Evolutionary conservation across 495 filamentous ascomycete genomes (phyloP).

Genomic region (Penicillium pulvis): DNA sequence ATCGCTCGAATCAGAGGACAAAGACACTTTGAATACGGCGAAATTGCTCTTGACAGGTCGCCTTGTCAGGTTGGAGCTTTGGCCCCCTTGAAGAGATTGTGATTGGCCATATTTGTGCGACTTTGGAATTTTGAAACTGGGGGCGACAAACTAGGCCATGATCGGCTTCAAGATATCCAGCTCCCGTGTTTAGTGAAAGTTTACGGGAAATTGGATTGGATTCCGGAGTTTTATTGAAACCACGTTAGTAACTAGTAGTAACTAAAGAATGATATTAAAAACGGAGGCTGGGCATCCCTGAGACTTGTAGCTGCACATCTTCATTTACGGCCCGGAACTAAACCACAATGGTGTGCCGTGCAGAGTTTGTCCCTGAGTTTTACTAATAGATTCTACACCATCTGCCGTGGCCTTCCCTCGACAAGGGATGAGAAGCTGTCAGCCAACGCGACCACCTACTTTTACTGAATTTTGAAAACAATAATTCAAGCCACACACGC

Average conservation of each 20-base stretch:
- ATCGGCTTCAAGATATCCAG: conserved; percentile 10
- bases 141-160: conserved; percentile 10
- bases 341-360: not conserved
- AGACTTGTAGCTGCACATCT: conserved; percentile 19
- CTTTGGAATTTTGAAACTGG: conserved; percentile 9
- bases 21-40: not conserved
- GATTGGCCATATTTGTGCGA: conserved; percentile 11
- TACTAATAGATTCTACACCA: not conserved
- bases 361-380: not conserved
- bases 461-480: not conserved
- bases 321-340: conserved; percentile 21
- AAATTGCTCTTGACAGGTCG: not conserved
- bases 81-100: not conserved
- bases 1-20: not conserved
- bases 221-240: conserved; percentile 4
- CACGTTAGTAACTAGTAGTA: not conserved
- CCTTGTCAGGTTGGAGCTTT: conserved; percentile 7
- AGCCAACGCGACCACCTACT: not conserved
- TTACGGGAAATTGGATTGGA: not conserved
- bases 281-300: not conserved
- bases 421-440: not conserved
- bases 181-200: conserved; percentile 5
- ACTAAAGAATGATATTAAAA: not conserved
- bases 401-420: not conserved
- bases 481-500: not conserved